Evolutionary conservation across 805 yeast genomes (phyloP).

Genomic region (Yamadazyma scolyti): DNA sequence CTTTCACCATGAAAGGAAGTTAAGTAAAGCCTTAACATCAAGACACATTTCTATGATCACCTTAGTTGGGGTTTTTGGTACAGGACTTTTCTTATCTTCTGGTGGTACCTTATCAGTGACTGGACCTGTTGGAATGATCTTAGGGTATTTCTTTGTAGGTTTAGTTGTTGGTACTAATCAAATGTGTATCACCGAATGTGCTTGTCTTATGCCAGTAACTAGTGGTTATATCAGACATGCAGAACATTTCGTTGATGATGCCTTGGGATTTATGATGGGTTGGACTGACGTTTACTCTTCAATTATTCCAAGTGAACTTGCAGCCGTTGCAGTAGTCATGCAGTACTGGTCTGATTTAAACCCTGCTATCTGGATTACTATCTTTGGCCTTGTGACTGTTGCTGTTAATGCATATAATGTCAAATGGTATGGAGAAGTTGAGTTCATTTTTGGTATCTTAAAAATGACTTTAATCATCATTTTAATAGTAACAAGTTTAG

Average conservation of each 20-base stretch:
- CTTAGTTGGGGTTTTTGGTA: constrained; percentile 32
- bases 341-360: constrained; percentile 43
- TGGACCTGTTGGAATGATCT: constrained; percentile 41
- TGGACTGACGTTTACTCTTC: constrained; percentile 36
- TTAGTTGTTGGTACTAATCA: constrained; percentile 35
- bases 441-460: constrained; percentile 21
- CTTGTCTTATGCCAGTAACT: constrained; percentile 35
- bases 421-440: constrained; percentile 31
- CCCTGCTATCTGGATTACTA: constrained; percentile 44
- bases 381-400: constrained; percentile 34
- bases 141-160: constrained; percentile 49
- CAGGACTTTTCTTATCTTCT: constrained; percentile 55
- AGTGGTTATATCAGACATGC: constrained; percentile 33
- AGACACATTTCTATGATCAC: constrained; percentile 19
- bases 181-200: constrained; percentile 36
- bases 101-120: constrained; percentile 48
- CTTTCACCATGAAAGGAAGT: constrained; percentile 13
- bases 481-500: constrained; percentile 16
- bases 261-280: constrained; percentile 46
- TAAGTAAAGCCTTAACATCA: constrained; percentile 13
- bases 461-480: constrained; percentile 21
- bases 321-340: constrained; percentile 46
- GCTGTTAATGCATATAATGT: constrained; percentile 33
- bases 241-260: constrained; percentile 39
- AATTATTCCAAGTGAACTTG: constrained; percentile 38